Conservation (phyloP, 2,329 filamentous ascomycete species). For the Mycogone perniciosa region DNA sequence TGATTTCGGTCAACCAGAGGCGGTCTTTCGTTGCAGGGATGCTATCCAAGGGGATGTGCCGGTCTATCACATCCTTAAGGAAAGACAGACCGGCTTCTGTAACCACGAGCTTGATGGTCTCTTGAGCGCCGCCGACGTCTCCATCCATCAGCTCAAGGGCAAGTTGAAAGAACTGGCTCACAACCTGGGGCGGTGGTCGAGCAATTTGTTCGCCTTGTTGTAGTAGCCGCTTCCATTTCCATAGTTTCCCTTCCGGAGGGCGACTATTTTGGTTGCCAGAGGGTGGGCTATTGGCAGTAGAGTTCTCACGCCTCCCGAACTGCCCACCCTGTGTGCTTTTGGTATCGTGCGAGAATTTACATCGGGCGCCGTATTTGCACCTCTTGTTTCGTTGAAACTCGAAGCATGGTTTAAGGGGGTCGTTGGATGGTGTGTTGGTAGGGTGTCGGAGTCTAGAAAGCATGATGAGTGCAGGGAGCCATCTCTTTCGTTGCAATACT, state of each 20-base stretch:
- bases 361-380: constrained; percentile 14
- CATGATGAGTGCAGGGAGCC: too few species aligned
- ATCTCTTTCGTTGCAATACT: too few species aligned
- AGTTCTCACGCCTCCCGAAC: not conserved
- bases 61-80: constrained; percentile 22
- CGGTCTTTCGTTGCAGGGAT: not conserved
- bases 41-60: constrained; percentile 14
- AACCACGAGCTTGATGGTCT: constrained; percentile 20
- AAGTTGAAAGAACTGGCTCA: constrained; percentile 15
- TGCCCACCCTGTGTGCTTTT: not conserved
- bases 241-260: constrained; percentile 14
- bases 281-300: not conserved
- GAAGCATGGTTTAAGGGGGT: constrained; percentile 1
- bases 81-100: constrained; percentile 23
- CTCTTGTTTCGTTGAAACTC: constrained; percentile 2
- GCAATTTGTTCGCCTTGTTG: not conserved
- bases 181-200: not conserved
- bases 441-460: too few species aligned
- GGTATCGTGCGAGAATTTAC: constrained; percentile 10
- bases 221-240: constrained; percentile 16
- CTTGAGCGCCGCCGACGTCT: constrained; percentile 16
- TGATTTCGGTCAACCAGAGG: constrained; percentile 23
- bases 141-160: constrained; percentile 18
- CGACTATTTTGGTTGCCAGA: not conserved
- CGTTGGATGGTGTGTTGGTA: too few species aligned